Percentiles rank a stretch among this genome's conserved stretches.
These are phyloP conservation scores for Lactarius quietus DNA, from an alignment of 768 basidiomycete species.

Conservation along the genomic window DNA sequence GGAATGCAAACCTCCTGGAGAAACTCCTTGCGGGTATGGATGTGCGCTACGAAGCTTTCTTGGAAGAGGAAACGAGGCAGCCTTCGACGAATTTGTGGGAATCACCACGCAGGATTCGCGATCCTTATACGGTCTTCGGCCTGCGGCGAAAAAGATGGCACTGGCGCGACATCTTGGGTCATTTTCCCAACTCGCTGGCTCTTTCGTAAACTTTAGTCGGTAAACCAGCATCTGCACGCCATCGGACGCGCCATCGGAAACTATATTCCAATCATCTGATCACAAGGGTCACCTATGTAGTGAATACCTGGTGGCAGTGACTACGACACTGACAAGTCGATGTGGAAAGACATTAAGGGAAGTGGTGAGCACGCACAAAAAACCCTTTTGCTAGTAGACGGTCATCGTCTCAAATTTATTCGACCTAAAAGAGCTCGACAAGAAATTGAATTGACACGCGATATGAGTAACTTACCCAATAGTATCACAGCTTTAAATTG, in stretches of 20 bases:
- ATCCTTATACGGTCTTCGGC: constrained; percentile 96
- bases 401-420: constrained; percentile 43
- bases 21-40: constrained; percentile 98
- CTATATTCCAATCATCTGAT: constrained; percentile 91
- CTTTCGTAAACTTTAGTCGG: constrained; percentile 99
- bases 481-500: constrained; percentile 9
- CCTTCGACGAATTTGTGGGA: constrained; percentile 98
- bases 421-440: constrained; percentile 17
- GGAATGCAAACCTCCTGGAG: constrained; percentile 95
- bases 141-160: constrained; percentile 78
- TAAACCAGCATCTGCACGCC: constrained; percentile 95
- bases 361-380: constrained; percentile 46
- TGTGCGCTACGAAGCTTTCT: constrained; percentile 98
- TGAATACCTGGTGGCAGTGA: constrained; percentile 97
- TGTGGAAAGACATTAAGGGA: background rate
- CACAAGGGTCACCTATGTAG: constrained; percentile 93
- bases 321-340: constrained; percentile 63
- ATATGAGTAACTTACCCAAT: constrained; percentile 13
- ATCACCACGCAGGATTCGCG: constrained; percentile 96
- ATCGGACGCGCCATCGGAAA: constrained; percentile 89
- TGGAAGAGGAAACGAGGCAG: constrained; percentile 90
- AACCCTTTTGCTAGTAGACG: constrained; percentile 68
- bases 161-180: constrained; percentile 61
- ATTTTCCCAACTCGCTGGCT: constrained; percentile 94
- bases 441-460: background rate